A percentile compares a stretch with the other conserved stretches of the same genome.
Evolutionary conservation across 1,284 basidiomycete genomes (phyloP).

Genomic region (Waitea zeae): DNA sequence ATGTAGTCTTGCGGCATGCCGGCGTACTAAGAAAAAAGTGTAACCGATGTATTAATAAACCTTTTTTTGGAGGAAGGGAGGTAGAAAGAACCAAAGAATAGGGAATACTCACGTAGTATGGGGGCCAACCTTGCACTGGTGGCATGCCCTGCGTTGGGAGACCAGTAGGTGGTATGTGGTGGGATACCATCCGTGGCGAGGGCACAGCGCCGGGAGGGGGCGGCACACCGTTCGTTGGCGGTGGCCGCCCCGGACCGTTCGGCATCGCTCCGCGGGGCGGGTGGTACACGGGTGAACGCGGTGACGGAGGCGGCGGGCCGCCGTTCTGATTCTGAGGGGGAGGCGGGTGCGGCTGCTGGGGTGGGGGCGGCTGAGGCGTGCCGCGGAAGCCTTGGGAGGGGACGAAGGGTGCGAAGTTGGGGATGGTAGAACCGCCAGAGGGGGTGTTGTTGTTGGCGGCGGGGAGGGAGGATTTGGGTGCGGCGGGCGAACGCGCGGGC

Average conservation of each 20-base stretch:
- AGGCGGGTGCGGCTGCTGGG: too few relatives aligned
- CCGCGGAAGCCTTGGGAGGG: conserved; percentile 10
- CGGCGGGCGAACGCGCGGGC: conserved; percentile 11
- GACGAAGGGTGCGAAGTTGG: too few relatives aligned
- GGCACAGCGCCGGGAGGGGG: conserved; percentile 34
- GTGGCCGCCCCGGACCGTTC: conserved; percentile 28
- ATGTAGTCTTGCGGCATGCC: conserved; percentile 17
- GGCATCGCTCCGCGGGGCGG: conserved; percentile 42
- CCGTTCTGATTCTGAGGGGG: conserved; percentile 18
- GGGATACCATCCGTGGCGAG: conserved; percentile 43
- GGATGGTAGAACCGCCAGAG: conserved; percentile 22
- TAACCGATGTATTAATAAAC: too few relatives aligned
- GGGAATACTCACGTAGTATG: conserved; percentile 19
- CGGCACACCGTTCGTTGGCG: conserved; percentile 26
- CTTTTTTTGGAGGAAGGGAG: too few relatives aligned
- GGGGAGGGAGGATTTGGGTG: conserved; percentile 20
- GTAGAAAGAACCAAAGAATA: too few relatives aligned
- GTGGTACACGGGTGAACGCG: conserved; percentile 47
- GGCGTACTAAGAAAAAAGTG: too few relatives aligned
- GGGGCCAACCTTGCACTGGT: conserved; percentile 17
- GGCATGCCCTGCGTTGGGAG: conserved; percentile 15
- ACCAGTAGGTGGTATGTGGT: conserved; percentile 24
- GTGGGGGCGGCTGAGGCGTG: too few relatives aligned
- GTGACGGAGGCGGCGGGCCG: conserved; percentile 19
- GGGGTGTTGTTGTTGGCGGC: conserved; percentile 19